These are phyloP conservation scores for Aspergillus aculeatinus DNA, from an alignment of 2,329 filamentous ascomycete genomes.

Conservation along the genomic window DNA sequence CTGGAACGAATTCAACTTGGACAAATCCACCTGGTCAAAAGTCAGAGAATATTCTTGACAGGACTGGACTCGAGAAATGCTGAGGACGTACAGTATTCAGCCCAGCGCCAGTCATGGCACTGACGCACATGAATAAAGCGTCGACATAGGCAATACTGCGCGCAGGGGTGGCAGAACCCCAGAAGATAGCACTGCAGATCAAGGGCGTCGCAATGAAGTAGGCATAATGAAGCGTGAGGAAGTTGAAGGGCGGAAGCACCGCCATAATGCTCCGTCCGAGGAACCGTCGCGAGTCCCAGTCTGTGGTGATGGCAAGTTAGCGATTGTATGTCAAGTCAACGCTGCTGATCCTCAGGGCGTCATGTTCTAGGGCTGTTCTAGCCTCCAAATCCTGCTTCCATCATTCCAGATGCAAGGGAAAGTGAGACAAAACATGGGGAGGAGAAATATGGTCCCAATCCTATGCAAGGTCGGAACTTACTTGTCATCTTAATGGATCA, in stretches of 20 bases:
- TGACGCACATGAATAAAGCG: constrained; percentile 65
- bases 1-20: constrained; percentile 65
- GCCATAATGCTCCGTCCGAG: constrained; percentile 26
- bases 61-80: constrained; percentile 26
- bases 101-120: constrained; percentile 66
- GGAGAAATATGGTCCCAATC: background rate
- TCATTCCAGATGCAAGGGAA: background rate
- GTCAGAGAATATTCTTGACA: constrained; percentile 2
- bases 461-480: background rate
- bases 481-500: background rate
- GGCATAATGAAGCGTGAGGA: constrained; percentile 64
- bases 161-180: constrained; percentile 50
- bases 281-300: constrained; percentile 20
- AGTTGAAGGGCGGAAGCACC: constrained; percentile 51
- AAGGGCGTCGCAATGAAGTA: constrained; percentile 63
- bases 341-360: background rate
- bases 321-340: background rate
- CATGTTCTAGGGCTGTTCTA: background rate
- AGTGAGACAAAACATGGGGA: background rate
- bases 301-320: constrained; percentile 17
- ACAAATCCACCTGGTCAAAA: constrained; percentile 47
- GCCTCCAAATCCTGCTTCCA: background rate
- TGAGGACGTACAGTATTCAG: constrained; percentile 56
- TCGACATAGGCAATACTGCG: constrained; percentile 61
- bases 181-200: constrained; percentile 61